Conservation (phyloP, 2,329 filamentous ascomycete species). For the Fusarium fracticaudum region DNA sequence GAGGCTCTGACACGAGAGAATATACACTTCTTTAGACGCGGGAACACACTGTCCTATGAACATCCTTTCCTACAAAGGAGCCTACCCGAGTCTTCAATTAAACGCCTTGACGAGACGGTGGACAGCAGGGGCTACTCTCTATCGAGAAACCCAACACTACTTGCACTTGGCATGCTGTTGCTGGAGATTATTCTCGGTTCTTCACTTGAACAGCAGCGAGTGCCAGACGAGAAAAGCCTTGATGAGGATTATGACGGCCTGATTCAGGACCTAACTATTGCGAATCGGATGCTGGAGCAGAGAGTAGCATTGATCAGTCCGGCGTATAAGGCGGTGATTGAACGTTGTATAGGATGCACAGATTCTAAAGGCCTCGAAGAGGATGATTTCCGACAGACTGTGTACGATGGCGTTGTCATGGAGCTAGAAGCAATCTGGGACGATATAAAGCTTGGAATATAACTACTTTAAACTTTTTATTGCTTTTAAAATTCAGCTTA, state of each 20-base stretch:
- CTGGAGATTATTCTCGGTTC: neutral
- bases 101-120: rapidly evolving
- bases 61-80: neutral
- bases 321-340: neutral
- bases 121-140: neutral
- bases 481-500: no score
- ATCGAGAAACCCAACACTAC: neutral
- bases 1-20: neutral
- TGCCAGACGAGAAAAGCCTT: neutral
- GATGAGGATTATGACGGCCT: neutral
- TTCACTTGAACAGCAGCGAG: neutral
- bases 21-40: neutral
- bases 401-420: neutral
- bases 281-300: neutral
- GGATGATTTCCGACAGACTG: neutral
- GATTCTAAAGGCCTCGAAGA: neutral
- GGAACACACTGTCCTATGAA: neutral
- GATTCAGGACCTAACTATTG: neutral
- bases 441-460: neutral
- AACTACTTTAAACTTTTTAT: neutral
- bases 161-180: neutral
- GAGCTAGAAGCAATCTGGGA: neutral
- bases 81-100: rapidly evolving
- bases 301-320: neutral
- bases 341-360: neutral